Base-by-base conservation (phyloP, 352 stramenopile species). In the Phytophthora podocarpi region DNA sequence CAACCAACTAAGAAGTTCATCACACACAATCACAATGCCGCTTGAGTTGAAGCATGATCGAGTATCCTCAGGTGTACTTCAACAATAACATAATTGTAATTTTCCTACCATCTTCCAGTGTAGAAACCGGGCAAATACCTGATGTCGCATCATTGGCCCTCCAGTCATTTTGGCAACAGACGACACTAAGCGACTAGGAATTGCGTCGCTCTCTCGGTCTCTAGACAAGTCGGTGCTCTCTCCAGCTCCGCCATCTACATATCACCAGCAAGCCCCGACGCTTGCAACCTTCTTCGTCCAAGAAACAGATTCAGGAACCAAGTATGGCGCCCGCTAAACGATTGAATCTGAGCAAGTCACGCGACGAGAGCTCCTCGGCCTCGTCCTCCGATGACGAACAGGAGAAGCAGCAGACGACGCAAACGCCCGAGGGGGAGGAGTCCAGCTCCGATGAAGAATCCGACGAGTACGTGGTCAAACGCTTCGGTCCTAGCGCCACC, bases 281-380 rank as follows among this genome's bases (percentile, higher is more conserved):
- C 30, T 49, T 51, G 46, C 34, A 51, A 21, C 24, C 41, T 15
- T 37, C 28, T 47, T 16, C 31, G 31, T 18, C 21, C 31, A 60
- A 65, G 4, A 66, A 46, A 7, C 18, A 47, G 16, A 24, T 34
- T 26, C 26, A 51, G 15, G 61, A 42, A 49, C 32, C 4, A 13
- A 55, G 30, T 20, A 91, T 91, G 82, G 71, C 75, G 31, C 64
- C 67, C 26, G 66, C 65, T 58, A 90, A 87, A 61, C 68, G 81
- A 63, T 62, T 91, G 53, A 87, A 91, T 70, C 55, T 91, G 49
- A 86, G 74, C 67, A 77, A 74, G 59, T 62, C 73, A 18, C 49
- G 30, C 27, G 62, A 78, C 34, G 55, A 76, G 42, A 71, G 73
- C 40, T 78, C 69, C 10, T 76, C 72, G 20, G 55, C 51, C 31